phyloP scores from a whole-genome alignment of 2,329 filamentous ascomycete genomes.

The Westerdykella sp. region DNA sequence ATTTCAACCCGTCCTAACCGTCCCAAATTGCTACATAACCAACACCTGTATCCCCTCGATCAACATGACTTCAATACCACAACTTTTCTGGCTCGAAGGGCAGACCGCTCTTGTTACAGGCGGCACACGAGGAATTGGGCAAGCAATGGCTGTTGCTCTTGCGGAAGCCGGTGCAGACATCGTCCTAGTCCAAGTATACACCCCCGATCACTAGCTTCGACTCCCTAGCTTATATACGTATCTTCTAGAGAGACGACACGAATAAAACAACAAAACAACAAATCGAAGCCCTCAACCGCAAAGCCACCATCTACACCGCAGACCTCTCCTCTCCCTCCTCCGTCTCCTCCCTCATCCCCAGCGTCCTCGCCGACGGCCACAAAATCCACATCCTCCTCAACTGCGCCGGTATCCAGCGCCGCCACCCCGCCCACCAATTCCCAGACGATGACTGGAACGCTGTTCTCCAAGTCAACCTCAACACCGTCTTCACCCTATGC shows the following conservation, averaged over 20 bases:
- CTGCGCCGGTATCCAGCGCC: conserved; percentile 78
- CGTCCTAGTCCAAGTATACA: conserved; percentile 43
- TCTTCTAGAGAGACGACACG: conserved; percentile 48
- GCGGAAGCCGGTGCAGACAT: conserved; percentile 48
- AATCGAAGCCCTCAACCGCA: conserved; percentile 63
- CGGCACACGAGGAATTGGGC: conserved; percentile 47
- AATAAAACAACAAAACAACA: conserved; percentile 51
- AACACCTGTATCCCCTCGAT: neutral
- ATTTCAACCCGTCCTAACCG: neutral
- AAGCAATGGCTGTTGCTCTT: conserved; percentile 46
- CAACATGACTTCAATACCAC: conserved; percentile 21
- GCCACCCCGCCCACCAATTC: conserved; percentile 70
- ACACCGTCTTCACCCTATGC: conserved; percentile 69
- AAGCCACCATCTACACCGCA: conserved; percentile 60
- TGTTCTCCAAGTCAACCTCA: conserved; percentile 82
- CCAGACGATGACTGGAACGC: conserved; percentile 71
- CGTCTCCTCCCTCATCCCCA: conserved; percentile 56
- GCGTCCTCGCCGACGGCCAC: conserved; percentile 54
- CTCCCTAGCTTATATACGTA: conserved; percentile 1
- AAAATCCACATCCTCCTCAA: conserved; percentile 75
- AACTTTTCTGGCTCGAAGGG: conserved; percentile 46
- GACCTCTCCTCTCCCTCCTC: conserved; percentile 59
- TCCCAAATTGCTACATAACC: neutral
- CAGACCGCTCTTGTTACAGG: conserved; percentile 47
- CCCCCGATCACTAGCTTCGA: neutral